Conservation (phyloP, 2,329 filamentous ascomycete genomes). For the Epichloe coenophiala region DNA sequence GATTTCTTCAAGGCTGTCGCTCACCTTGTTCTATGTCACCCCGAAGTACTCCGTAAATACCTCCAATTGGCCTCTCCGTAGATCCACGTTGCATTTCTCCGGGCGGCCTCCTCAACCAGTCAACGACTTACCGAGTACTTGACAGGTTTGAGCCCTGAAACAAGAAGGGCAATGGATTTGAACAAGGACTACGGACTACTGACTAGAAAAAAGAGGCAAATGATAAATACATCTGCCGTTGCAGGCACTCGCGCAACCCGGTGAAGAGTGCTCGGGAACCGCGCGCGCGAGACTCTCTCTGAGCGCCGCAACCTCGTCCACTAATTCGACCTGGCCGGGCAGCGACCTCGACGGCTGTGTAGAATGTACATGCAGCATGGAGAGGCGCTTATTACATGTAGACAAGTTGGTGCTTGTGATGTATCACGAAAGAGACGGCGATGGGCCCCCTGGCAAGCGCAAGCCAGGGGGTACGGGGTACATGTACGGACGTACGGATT, state of each 20-base stretch:
- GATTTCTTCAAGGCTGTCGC: neutral
- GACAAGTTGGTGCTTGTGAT: neutral
- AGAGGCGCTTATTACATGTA: neutral
- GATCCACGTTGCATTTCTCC: neutral
- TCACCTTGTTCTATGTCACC: neutral
- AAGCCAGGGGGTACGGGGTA: neutral
- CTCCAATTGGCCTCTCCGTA: no score
- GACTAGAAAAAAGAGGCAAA: neutral
- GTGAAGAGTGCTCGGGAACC: no score
- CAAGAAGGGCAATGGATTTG: no score
- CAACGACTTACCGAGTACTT: neutral
- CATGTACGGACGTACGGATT: no score
- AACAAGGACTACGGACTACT: no score
- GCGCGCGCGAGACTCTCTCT: no score
- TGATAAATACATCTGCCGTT: neutral
- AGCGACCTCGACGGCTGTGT: neutral
- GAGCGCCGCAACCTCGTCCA: no score
- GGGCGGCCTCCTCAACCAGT: neutral
- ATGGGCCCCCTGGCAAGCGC: neutral
- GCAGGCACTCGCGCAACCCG: neutral
- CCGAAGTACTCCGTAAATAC: no score
- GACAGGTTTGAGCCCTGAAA: neutral
- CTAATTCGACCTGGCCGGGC: no score
- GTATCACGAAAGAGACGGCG: neutral
- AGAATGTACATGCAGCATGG: no score